Evolutionary conservation across 148 eudicot genomes (phyloP).

Genomic region (Spergularia bocconei): DNA sequence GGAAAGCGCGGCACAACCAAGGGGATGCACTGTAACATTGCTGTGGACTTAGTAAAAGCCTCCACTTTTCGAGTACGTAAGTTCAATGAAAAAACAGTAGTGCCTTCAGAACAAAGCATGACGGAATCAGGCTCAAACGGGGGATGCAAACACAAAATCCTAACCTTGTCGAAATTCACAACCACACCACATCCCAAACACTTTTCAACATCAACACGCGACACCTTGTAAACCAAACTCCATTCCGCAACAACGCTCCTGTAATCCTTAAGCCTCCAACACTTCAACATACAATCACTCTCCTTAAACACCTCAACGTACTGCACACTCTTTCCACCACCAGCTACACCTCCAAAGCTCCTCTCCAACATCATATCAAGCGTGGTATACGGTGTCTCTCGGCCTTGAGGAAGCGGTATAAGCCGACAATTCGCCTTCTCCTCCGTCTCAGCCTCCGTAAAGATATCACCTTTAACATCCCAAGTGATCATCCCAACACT

Average conservation of each 20-base stretch:
- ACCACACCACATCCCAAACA: not conserved
- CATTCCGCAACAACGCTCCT: not conserved
- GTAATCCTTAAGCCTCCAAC: not conserved
- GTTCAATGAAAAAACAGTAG: not conserved
- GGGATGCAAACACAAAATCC: not conserved
- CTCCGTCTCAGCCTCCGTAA: not conserved
- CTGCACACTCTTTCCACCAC: not conserved
- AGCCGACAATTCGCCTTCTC: not conserved
- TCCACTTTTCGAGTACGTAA: not conserved
- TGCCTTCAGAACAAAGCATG: not conserved
- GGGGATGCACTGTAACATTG: not conserved
- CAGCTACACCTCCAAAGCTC: not conserved
- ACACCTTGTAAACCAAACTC: not conserved
- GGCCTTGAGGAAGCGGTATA: not conserved
- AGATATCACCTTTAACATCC: not conserved
- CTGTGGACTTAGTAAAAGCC: not conserved
- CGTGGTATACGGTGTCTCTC: not conserved
- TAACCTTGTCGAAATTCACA: no score
- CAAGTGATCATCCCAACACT: no score
- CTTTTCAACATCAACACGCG: not conserved
- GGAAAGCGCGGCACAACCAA: not conserved
- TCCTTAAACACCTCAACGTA: not conserved
- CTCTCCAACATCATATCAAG: not conserved
- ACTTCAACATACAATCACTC: not conserved
- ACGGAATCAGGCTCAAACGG: not conserved